Base-by-base conservation (phyloP, 148 eudicot genomes). In the Silene latifolia region DNA sequence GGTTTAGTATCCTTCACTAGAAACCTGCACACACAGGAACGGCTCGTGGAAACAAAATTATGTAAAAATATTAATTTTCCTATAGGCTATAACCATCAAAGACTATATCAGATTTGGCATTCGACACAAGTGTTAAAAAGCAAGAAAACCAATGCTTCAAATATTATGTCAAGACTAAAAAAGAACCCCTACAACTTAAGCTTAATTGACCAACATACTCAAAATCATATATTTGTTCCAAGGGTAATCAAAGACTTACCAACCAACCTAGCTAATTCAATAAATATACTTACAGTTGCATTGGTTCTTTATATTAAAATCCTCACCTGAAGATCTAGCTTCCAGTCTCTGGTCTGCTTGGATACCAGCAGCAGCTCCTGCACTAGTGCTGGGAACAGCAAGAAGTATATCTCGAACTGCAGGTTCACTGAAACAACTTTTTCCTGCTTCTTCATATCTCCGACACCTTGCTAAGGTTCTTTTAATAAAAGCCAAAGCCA, bases 351-450 rank as follows among this genome's bases (percentile, higher is more conserved):
- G 74, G 72, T 79, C 81, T 48, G 71, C 80, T 63, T 29, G 57
- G 66, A 72, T 70, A 74, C 74, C 29, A 29, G 76, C 57, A 63
- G 68, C 62, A 69, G 82, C 68, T 79, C 83, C 89, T 48, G 54
- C 80, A 35, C 80, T 87, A 74, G 60, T 73, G 74, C 76, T 81
- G 25, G 88, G 87, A 67, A 79, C 80, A 76, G 91, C 85, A 81
- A 80, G 83, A 72, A 91, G 71, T 70, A 87, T 78, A 63, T 89
- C 97, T 18, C 88, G 88, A 42, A 88, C 86, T 42, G 86, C 77
- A 76, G 98, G 95, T 42, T 89, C 97, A 46, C 79, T 80, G 56
- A 93, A 93, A 85, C 95, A 93, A 85, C 98, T 91, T 47, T 76
- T 84, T 56, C 95, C 89, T 23, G 84, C 77, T 44, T 85, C 85